Evolutionary conservation across 108 stramenopile genomes (phyloP).

Genomic region (Nitzschia putrida): DNA sequence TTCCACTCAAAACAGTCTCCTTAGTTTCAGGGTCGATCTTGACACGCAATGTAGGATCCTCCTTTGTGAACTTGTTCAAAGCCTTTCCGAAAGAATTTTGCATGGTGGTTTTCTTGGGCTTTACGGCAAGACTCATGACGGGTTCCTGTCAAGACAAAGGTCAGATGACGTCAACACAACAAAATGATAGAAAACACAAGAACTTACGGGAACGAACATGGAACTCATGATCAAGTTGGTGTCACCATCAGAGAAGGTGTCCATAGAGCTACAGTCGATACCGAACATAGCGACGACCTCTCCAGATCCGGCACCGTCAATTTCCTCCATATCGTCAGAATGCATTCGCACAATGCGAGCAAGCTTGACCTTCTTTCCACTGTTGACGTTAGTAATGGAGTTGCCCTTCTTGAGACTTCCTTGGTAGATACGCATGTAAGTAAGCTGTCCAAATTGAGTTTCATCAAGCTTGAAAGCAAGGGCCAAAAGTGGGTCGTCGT

Average conservation of each 20-base stretch:
- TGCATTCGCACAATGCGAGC: conserved; percentile 99
- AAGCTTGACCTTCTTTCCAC: conserved; percentile 90
- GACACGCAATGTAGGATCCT: conserved; percentile 98
- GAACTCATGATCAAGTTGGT: conserved; percentile 87
- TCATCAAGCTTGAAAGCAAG: conserved; percentile 99
- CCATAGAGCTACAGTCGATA: conserved; percentile 97
- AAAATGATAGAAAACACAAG: neutral
- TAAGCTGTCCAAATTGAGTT: conserved; percentile 95
- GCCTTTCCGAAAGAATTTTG: conserved; percentile 93
- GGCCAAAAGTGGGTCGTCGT: conserved; percentile 86
- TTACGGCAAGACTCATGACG: conserved; percentile 96
- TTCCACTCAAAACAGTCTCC: conserved; percentile 98
- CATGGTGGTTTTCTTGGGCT: conserved; percentile 83
- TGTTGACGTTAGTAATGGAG: conserved; percentile 79
- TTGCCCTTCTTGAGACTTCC: conserved; percentile 91
- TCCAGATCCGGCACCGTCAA: conserved; percentile 91
- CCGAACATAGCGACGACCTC: conserved; percentile 99
- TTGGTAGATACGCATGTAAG: conserved; percentile 98
- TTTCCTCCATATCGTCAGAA: conserved; percentile 98
- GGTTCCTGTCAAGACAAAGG: conserved; percentile 60
- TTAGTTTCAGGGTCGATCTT: conserved; percentile 91
- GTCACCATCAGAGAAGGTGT: conserved; percentile 94
- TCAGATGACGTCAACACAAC: neutral
- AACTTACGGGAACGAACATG: conserved; percentile 92
- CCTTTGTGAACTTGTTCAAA: conserved; percentile 93